Evolutionary conservation across 306 rosid species (phyloP), one percentile per base, ranked within the genome.

Genomic region (Malus asiatica): DNA sequence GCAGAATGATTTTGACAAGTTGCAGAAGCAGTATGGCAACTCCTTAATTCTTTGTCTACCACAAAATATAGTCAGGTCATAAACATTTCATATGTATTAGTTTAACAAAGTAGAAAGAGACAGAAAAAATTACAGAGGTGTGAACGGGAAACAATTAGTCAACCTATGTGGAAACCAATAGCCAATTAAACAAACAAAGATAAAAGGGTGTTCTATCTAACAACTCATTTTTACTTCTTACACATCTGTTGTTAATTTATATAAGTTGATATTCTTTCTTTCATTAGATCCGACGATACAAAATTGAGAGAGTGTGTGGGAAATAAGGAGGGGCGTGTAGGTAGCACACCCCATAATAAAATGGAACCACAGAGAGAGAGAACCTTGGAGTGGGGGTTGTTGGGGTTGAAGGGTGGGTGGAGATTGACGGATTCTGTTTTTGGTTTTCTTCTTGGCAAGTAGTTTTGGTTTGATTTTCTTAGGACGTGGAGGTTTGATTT

Each of bases 391-490:
- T 18, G 0, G 46, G 1, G 42, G 19, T 14, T 46, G 3, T 38
- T 27, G 83, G 46, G 55, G 76, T 79, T 83, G 91, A 85, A 53
- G 16, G 79, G 69, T 35, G 71, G 86, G 40, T 20, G 71, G 59
- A 75, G 90, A 87, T 76, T 77, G 88, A 73, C 73, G 19, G 90
- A 79, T 83, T 78, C 76, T 69, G 30, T 8, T 35, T 46, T 79
- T 71, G 55, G 73, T 76, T 57, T 59, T 38, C 78, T 30, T 68
- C 65, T 22, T 83, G 51, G 72, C 83, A 77, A 70, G 2, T 22
- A 79, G 46, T 48, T 62, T 89, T 73, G 25, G 66, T 68, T 66
- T 81, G 33, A 52, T 68, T 68, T 60, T 85, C 72, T 79, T 77
- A 51, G 77, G 67, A 27, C 72, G 57, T 15, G 80, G 27, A 75